phyloP scores from a whole-genome alignment of 2,329 filamentous ascomycete species.

The Phialophora tarda region DNA sequence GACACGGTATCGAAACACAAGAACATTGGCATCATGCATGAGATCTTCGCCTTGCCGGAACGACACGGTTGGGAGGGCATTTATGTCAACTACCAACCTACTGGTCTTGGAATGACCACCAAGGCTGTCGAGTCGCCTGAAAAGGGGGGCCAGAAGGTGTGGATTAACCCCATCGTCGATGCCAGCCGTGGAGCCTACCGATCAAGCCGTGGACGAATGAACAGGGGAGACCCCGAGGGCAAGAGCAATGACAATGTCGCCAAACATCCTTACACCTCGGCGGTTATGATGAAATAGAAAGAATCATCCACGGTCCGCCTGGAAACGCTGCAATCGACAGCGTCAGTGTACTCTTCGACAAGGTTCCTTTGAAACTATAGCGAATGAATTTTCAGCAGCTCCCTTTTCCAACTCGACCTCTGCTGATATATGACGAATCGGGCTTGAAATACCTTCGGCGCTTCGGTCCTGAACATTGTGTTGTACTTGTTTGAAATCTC shows the following conservation, averaged over 20 bases:
- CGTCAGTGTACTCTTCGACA: background rate
- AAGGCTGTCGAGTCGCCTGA: conserved; percentile 6
- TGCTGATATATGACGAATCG: background rate
- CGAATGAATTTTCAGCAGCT: background rate
- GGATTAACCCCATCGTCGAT: conserved; percentile 28
- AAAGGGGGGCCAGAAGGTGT: conserved; percentile 20
- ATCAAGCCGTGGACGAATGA: conserved; percentile 20
- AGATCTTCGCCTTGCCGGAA: conserved; percentile 56
- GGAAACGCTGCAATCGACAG: background rate
- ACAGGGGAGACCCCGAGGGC: conserved; percentile 18
- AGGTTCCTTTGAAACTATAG: background rate
- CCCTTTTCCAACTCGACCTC: background rate
- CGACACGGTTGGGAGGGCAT: conserved; percentile 57
- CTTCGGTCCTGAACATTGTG: background rate
- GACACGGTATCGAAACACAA: conserved; percentile 43
- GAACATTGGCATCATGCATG: conserved; percentile 61
- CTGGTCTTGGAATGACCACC: conserved; percentile 22
- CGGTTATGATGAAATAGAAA: background rate
- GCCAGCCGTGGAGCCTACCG: conserved; percentile 20
- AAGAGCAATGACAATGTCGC: conserved; percentile 19
- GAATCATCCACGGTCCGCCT: background rate
- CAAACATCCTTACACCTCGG: conserved; percentile 14
- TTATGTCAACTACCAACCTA: conserved; percentile 50
- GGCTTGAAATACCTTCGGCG: background rate
- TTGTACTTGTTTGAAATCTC: background rate